Conservation (phyloP, 2,329 filamentous ascomycete genomes). For the Talaromyces sp. region DNA sequence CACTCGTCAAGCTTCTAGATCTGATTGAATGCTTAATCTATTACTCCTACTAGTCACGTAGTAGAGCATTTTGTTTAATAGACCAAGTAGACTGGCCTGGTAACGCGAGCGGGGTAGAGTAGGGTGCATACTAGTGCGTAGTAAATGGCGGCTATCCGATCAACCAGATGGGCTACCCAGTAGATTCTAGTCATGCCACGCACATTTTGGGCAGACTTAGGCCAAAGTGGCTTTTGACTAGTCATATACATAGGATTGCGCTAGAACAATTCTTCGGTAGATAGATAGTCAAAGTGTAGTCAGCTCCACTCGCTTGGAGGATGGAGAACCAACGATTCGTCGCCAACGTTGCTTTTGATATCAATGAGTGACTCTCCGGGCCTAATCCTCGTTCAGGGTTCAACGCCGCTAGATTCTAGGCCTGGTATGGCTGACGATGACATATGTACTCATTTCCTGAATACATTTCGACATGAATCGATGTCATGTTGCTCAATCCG, state of each 20-base stretch:
- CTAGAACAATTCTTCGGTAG: background rate
- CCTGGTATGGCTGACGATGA: background rate
- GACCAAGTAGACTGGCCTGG: background rate
- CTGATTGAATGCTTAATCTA: constrained; percentile 5
- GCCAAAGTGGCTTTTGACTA: background rate
- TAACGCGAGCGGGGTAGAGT: constrained; percentile 1
- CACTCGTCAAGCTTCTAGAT: background rate
- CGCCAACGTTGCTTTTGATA: background rate
- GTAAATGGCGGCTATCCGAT: constrained; percentile 4
- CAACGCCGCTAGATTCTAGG: background rate
- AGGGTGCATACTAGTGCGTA: constrained; percentile 1
- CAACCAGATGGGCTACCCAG: background rate
- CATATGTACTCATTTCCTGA: no score
- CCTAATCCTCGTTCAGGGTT: background rate
- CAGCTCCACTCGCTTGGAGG: background rate
- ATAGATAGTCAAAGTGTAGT: background rate
- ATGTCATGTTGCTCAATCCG: background rate
- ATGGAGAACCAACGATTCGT: background rate
- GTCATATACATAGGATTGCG: background rate
- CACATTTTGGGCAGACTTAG: background rate
- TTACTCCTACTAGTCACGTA: background rate
- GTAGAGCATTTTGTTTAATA: no score
- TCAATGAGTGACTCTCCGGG: background rate
- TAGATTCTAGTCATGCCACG: constrained; percentile 1
- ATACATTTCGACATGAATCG: background rate